These are phyloP conservation scores for Penicillium sp. DNA, from an alignment of 2,329 filamentous ascomycete genomes.

Conservation along the genomic window DNA sequence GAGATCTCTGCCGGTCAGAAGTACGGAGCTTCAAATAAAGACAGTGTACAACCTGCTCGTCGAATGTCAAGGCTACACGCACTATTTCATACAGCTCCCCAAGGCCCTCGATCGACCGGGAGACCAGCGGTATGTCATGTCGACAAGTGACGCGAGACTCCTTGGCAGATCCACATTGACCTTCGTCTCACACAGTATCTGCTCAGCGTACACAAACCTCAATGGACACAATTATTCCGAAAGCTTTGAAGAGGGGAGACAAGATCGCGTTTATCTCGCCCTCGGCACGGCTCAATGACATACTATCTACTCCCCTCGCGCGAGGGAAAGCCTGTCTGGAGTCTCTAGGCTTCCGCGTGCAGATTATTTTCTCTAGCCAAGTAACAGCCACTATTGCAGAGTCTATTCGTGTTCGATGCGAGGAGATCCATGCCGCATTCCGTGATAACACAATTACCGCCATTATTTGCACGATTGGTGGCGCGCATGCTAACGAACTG, in stretches of 20 bases:
- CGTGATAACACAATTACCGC: slow-evolving; percentile 25
- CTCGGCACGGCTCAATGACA: slow-evolving; percentile 32
- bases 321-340: not conserved
- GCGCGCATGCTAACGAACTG: slow-evolving; percentile 31
- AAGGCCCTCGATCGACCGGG: no score
- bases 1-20: no score
- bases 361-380: not conserved
- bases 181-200: no score
- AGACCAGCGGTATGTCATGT: no score
- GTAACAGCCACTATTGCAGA: not conserved
- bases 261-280: slow-evolving; percentile 39
- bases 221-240: slow-evolving; percentile 12
- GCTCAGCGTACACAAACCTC: no score
- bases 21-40: no score
- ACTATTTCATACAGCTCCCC: no score
- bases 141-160: no score
- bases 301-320: slow-evolving; percentile 24
- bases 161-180: no score
- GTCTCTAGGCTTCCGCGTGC: not conserved
- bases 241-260: slow-evolving; percentile 29
- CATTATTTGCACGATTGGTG: slow-evolving; percentile 36
- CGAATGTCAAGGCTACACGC: no score
- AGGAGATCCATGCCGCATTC: not conserved
- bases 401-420: not conserved
- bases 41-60: no score